Evolutionary conservation across 2,329 filamentous ascomycete species (phyloP), one percentile per base, ranked within the genome.

Genomic region (Dactylellina cionopaga): DNA sequence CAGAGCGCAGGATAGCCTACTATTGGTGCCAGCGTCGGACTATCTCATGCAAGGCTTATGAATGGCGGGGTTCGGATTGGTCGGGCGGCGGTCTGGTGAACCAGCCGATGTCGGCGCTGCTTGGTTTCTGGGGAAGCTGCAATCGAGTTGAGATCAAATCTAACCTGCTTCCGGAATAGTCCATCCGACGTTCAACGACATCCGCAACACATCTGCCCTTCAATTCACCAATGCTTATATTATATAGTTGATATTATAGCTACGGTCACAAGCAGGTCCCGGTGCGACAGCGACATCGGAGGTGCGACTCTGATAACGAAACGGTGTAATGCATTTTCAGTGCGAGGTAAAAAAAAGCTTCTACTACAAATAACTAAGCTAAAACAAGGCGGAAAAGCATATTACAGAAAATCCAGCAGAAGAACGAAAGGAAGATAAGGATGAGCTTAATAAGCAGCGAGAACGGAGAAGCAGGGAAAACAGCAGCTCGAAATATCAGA

Each of bases 41-140:
- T n/a, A n/a, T n/a, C n/a, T n/a, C 49, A 41, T 60, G 31, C 35
- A 29, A 35, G 27, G 60, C 49, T 63, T 55, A 51, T 49, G 46
- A 60, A 58, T 71, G 22, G 22, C 58, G 29, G 15, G n/a, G 55
- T 15, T 70, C 17, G 65, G 65, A 63, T 70, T 70, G 55, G 55
- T 43, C 41, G 17, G 29, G 59, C 54, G 43, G 55, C 25, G 33
- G 35, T 33, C 15, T 52, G 13, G 39, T 33, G 56, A 19, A 31
- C 33, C 37, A 49, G 66, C 66, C 66, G 66, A 71, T 56, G 54
- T 71, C 66, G 66, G 66, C 56, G 58, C 22, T 29, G 15, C 46
- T 24, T 7, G 35, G 35, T 43, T 31, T 71, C 49, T 54, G 62
- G 62, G 52, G 62, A 49, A 66, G 51, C 60, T 5, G 25, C 1